Evolutionary conservation across 140 eudicot species (phyloP).

Genomic region (Bidens hawaiensis): DNA sequence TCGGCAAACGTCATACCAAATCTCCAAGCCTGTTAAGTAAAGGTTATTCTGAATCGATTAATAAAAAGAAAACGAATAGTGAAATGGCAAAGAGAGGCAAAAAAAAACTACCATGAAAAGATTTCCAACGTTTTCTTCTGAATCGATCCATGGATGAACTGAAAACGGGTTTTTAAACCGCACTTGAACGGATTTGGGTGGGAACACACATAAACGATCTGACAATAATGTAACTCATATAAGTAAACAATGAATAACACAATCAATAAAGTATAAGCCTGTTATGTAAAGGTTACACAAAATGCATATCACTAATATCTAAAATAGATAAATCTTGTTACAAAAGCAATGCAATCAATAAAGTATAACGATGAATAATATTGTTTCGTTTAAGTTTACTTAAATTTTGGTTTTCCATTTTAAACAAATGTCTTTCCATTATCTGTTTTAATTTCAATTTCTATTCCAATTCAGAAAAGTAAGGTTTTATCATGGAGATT

Average conservation of each 20-base stretch:
- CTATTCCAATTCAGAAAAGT: no score
- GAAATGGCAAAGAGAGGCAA: background rate
- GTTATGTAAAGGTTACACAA: background rate
- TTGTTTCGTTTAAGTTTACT: no score
- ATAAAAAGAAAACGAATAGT: background rate
- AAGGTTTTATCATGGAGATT: no score
- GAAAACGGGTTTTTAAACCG: slow-evolving; percentile 68
- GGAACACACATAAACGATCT: slow-evolving; percentile 75
- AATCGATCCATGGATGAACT: slow-evolving; percentile 74
- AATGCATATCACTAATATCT: background rate
- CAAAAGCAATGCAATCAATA: background rate
- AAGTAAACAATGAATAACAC: no score
- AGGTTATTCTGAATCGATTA: no score
- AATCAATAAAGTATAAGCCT: no score
- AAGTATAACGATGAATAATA: background rate
- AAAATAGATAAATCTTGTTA: background rate
- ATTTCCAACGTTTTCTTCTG: slow-evolving; percentile 90
- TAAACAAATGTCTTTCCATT: no score
- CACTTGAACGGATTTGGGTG: slow-evolving; percentile 73
- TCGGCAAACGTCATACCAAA: slow-evolving; percentile 89
- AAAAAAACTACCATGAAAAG: slow-evolving; percentile 67
- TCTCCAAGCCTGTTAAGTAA: slow-evolving; percentile 69
- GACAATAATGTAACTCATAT: slow-evolving; percentile 15
- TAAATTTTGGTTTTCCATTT: no score
- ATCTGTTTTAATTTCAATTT: no score